These are phyloP conservation scores for Shiraia sp. DNA, from an alignment of 2,329 filamentous ascomycete species.

Conservation along the genomic window DNA sequence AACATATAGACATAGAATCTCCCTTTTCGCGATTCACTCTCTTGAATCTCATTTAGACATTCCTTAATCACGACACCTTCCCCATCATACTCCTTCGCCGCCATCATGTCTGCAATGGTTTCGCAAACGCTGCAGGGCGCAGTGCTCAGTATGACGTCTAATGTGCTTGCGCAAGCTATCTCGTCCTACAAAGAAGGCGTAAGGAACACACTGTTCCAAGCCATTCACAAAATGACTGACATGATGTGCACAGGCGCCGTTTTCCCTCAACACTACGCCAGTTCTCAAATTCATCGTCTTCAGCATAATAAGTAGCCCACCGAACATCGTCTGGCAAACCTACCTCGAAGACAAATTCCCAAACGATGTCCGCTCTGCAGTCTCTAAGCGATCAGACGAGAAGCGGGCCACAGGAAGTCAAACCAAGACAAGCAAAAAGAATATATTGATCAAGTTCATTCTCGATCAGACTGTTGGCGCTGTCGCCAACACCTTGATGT, in stretches of 20 bases:
- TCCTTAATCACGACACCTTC: neutral
- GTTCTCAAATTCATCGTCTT: slow-evolving; percentile 79
- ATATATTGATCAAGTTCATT: slow-evolving; percentile 68
- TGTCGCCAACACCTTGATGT: slow-evolving; percentile 66
- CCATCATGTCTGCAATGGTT: slow-evolving; percentile 37
- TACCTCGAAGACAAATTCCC: slow-evolving; percentile 77
- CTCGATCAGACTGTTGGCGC: slow-evolving; percentile 73
- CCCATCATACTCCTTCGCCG: slow-evolving; percentile 2
- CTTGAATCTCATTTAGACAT: neutral
- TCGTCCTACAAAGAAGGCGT: slow-evolving; percentile 65
- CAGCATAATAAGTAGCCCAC: slow-evolving; percentile 72
- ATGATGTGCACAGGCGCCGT: slow-evolving; percentile 54
- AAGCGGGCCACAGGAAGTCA: slow-evolving; percentile 29
- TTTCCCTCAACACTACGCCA: slow-evolving; percentile 67
- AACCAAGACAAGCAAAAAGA: slow-evolving; percentile 57
- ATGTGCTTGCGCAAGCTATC: slow-evolving; percentile 73
- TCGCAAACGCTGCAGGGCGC: slow-evolving; percentile 62
- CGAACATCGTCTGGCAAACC: slow-evolving; percentile 86
- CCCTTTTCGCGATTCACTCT: neutral
- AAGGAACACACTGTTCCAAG: too few species aligned
- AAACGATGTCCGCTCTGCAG: slow-evolving; percentile 51
- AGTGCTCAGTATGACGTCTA: slow-evolving; percentile 68
- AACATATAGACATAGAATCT: neutral
- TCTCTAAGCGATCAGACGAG: slow-evolving; percentile 30
- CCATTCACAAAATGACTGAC: neutral